A percentile compares a stretch with the other conserved stretches of the same genome.
These are phyloP conservation scores for Candida orba DNA, from an alignment of 805 yeast species.

Conservation along the genomic window DNA sequence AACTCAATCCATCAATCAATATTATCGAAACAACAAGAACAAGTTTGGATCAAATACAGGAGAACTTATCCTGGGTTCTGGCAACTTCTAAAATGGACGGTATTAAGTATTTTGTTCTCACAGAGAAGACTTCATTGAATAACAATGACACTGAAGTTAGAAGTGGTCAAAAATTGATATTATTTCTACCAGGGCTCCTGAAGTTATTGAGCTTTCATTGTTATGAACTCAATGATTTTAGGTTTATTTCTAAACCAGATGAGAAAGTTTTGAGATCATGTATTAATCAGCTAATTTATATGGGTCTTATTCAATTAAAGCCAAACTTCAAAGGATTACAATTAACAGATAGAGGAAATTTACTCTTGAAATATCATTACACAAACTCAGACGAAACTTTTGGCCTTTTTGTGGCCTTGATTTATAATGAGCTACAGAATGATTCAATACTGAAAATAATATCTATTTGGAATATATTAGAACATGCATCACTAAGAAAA, in stretches of 20 bases:
- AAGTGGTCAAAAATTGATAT: not conserved
- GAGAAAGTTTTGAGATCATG: constrained; percentile 1
- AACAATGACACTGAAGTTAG: not conserved
- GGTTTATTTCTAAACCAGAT: constrained; percentile 2
- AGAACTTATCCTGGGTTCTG: not conserved
- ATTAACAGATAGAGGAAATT: not conserved
- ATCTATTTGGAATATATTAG: not conserved
- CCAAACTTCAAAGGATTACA: constrained; percentile 2
- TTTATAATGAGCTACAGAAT: not conserved
- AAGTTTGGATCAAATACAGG: not conserved
- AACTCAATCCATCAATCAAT: constrained; percentile 1
- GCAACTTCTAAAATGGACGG: not conserved
- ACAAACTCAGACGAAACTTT: not conserved
- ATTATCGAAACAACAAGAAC: not conserved
- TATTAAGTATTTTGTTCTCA: constrained; percentile 2
- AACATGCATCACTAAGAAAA: not conserved
- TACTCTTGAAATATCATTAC: not conserved
- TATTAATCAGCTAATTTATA: constrained; percentile 4
- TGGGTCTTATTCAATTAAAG: constrained; percentile 2
- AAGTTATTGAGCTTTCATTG: not conserved
- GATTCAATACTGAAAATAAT: not conserved
- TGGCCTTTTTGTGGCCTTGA: not conserved
- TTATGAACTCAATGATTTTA: not conserved
- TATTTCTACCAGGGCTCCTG: not conserved
- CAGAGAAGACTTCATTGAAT: not conserved